phyloP scores from a whole-genome alignment of 176 grass and related monocot genomes.

The Urochloa ruziziensis region DNA sequence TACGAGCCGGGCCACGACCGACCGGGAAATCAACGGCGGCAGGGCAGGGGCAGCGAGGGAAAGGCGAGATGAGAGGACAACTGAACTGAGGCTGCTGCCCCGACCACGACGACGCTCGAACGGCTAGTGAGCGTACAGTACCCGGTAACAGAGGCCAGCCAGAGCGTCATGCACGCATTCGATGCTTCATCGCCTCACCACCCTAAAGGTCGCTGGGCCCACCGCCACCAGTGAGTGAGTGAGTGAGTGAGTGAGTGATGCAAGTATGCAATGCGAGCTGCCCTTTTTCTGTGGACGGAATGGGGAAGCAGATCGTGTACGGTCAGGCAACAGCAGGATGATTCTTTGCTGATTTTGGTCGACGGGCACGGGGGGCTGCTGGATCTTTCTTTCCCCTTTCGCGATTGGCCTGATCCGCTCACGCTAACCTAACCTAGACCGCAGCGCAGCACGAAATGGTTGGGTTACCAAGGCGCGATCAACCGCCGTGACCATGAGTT shows the following conservation, averaged over 20 bases:
- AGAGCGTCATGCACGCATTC: background rate
- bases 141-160: background rate
- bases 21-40: background rate
- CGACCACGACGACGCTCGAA: background rate
- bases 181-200: background rate
- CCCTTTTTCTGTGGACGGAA: no score
- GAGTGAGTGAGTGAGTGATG: background rate
- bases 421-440: slow-evolving; percentile 1
- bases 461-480: slow-evolving; percentile 14
- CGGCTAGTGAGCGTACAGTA: background rate
- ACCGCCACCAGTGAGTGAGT: background rate
- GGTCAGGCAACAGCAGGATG: background rate
- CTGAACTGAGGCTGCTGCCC: no score
- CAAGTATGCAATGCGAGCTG: background rate
- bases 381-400: background rate
- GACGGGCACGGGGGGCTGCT: no score
- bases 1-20: background rate
- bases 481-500: background rate
- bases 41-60: no score
- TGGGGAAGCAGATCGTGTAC: background rate
- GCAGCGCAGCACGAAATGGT: background rate
- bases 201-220: background rate
- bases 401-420: background rate
- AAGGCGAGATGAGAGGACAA: no score
- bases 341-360: background rate